These are phyloP conservation scores for Ogataea sp. DNA, from an alignment of 805 yeast species.

Conservation along the genomic window DNA sequence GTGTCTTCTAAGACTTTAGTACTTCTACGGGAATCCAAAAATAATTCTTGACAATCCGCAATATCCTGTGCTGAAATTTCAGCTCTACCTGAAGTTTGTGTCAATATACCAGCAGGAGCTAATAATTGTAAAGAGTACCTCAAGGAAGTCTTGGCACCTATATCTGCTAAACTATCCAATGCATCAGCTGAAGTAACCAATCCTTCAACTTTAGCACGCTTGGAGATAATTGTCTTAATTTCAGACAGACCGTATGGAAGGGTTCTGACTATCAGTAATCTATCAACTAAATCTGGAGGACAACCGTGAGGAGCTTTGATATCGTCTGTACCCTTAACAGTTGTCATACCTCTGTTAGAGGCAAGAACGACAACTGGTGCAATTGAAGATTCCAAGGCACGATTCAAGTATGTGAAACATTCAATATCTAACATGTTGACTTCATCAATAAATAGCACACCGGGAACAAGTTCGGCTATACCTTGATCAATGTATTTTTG, in stretches of 20 bases:
- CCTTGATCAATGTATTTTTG: slow-evolving; percentile 97
- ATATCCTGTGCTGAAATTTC: slow-evolving; percentile 64
- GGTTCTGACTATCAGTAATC: slow-evolving; percentile 87
- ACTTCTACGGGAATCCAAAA: slow-evolving; percentile 81
- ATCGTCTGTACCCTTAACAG: slow-evolving; percentile 86
- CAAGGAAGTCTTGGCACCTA: slow-evolving; percentile 72
- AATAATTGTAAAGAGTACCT: slow-evolving; percentile 89
- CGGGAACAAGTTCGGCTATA: slow-evolving; percentile 95
- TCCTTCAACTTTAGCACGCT: slow-evolving; percentile 73
- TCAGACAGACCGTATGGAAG: slow-evolving; percentile 82
- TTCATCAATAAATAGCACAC: slow-evolving; percentile 95
- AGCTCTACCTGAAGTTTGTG: slow-evolving; percentile 62
- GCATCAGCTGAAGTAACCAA: slow-evolving; percentile 63
- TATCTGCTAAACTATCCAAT: slow-evolving; percentile 59
- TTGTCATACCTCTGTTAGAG: slow-evolving; percentile 89
- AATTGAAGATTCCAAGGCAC: slow-evolving; percentile 85
- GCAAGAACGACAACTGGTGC: slow-evolving; percentile 96
- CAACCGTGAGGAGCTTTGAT: slow-evolving; percentile 89
- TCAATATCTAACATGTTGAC: slow-evolving; percentile 98
- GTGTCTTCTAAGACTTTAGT: slow-evolving; percentile 55
- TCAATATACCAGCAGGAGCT: slow-evolving; percentile 82
- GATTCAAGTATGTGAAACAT: slow-evolving; percentile 87
- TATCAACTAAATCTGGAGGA: slow-evolving; percentile 90
- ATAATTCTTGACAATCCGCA: slow-evolving; percentile 74
- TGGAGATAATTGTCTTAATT: slow-evolving; percentile 70